Conservation (phyloP, 2,329 filamentous ascomycete species). For the Beauveria varroae region DNA sequence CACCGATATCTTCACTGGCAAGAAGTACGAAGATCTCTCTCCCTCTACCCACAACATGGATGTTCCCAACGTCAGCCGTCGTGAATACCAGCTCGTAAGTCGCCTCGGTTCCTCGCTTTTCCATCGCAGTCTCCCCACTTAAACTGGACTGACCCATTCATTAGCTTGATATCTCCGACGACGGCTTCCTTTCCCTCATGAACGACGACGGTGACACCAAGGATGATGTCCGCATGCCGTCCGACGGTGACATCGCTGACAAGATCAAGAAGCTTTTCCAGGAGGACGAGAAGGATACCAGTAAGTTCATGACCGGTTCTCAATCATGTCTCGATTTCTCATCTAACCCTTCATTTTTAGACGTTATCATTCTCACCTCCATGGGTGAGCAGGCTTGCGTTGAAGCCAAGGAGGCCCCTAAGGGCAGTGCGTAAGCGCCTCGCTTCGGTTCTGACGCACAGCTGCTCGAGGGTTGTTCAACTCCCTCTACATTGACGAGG, state of each 20-base stretch:
- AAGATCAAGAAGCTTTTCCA: slow-evolving; percentile 78
- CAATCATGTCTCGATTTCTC: slow-evolving; percentile 9
- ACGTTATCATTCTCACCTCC: slow-evolving; percentile 84
- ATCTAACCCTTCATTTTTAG: slow-evolving; percentile 29
- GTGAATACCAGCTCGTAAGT: slow-evolving; percentile 90
- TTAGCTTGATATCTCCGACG: slow-evolving; percentile 87
- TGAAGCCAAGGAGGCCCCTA: slow-evolving; percentile 87
- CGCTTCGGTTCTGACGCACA: slow-evolving; percentile 1
- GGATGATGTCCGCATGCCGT: slow-evolving; percentile 81
- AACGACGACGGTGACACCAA: slow-evolving; percentile 77
- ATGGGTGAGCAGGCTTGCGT: slow-evolving; percentile 94
- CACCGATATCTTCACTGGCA: slow-evolving; percentile 98
- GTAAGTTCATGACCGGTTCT: slow-evolving; percentile 49
- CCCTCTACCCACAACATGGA: slow-evolving; percentile 98
- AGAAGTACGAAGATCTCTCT: slow-evolving; percentile 99
- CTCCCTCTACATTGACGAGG: slow-evolving; percentile 6
- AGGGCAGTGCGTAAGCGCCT: slow-evolving; percentile 20
- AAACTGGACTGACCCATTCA: background rate
- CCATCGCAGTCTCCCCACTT: background rate
- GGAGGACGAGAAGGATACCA: slow-evolving; percentile 83
- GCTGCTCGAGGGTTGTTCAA: slow-evolving; percentile 5
- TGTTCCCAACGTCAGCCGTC: slow-evolving; percentile 85
- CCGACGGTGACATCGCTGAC: slow-evolving; percentile 80
- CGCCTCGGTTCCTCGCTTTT: background rate
- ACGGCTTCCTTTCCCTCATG: slow-evolving; percentile 93